These are phyloP conservation scores for Phytophthora megakarya DNA, from an alignment of 352 stramenopile genomes.

Conservation along the genomic window DNA sequence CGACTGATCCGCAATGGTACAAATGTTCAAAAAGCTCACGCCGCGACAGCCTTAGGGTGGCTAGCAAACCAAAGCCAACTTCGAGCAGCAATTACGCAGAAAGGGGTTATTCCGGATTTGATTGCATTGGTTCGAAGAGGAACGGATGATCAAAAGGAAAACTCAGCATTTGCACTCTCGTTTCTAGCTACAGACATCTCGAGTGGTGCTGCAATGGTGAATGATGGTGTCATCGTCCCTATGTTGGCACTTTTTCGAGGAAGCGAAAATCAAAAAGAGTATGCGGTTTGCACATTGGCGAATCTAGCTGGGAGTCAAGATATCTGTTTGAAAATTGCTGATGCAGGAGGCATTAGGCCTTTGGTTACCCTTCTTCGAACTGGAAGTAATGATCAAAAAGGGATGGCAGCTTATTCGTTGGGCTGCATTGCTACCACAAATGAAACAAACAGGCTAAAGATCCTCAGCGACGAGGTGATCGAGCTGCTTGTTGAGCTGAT, in stretches of 20 bases:
- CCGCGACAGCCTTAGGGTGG: neutral
- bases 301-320: slow-evolving; percentile 9
- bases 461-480: slow-evolving; percentile 1
- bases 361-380: slow-evolving; percentile 13
- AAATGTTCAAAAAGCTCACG: neutral
- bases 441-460: neutral
- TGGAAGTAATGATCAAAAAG: slow-evolving; percentile 6
- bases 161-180: neutral
- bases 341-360: slow-evolving; percentile 12
- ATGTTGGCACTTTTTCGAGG: slow-evolving; percentile 9
- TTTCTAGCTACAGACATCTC: neutral
- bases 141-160: slow-evolving; percentile 8
- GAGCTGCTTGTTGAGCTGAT: neutral
- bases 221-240: neutral
- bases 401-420: slow-evolving; percentile 13
- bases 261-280: neutral
- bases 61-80: neutral
- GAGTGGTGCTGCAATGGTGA: neutral
- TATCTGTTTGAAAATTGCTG: slow-evolving; percentile 14
- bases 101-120: slow-evolving; percentile 3
- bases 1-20: neutral
- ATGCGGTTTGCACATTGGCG: slow-evolving; percentile 10
- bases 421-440: slow-evolving; percentile 15
- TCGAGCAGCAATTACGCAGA: neutral
- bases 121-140: neutral